Percentiles rank a stretch among this genome's conserved stretches.
phyloP scores from a whole-genome alignment of 2,329 filamentous ascomycete species.

The Ambrosiella beaveri region DNA sequence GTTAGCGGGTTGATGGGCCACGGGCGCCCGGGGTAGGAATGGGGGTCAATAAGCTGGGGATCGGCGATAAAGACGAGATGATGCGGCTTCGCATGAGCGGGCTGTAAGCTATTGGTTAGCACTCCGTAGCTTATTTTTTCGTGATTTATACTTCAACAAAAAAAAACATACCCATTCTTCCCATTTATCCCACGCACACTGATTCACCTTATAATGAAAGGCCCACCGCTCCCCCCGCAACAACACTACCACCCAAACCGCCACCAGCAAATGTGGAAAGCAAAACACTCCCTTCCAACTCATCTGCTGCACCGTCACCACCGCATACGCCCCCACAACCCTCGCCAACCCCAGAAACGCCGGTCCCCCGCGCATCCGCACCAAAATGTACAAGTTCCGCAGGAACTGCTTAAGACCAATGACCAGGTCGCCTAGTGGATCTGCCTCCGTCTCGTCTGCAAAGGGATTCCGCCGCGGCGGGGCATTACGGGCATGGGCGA shows the following conservation, averaged over 20 bases:
- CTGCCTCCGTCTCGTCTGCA: too few species aligned
- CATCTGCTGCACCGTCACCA: neutral
- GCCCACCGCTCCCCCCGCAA: slow-evolving; percentile 73
- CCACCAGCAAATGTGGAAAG: slow-evolving; percentile 49
- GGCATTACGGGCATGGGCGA: too few species aligned
- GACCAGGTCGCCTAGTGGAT: neutral
- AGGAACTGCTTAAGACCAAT: neutral
- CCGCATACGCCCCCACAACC: neutral
- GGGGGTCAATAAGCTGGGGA: slow-evolving; percentile 80
- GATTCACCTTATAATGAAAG: slow-evolving; percentile 52
- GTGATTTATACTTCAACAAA: neutral
- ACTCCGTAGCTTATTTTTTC: neutral
- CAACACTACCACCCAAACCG: slow-evolving; percentile 59
- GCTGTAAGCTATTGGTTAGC: slow-evolving; percentile 33
- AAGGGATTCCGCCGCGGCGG: too few species aligned
- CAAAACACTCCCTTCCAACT: slow-evolving; percentile 23
- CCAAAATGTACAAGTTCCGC: neutral
- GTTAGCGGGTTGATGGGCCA: slow-evolving; percentile 40
- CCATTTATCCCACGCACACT: slow-evolving; percentile 74
- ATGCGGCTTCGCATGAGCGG: slow-evolving; percentile 60
- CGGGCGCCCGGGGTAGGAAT: slow-evolving; percentile 76
- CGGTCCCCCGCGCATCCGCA: neutral
- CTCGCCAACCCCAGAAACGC: neutral
- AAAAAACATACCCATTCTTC: slow-evolving; percentile 62
- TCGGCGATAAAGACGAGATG: slow-evolving; percentile 74